Base-by-base conservation (phyloP, 1,284 basidiomycete genomes). In the Tranzscheliella williamsii region DNA sequence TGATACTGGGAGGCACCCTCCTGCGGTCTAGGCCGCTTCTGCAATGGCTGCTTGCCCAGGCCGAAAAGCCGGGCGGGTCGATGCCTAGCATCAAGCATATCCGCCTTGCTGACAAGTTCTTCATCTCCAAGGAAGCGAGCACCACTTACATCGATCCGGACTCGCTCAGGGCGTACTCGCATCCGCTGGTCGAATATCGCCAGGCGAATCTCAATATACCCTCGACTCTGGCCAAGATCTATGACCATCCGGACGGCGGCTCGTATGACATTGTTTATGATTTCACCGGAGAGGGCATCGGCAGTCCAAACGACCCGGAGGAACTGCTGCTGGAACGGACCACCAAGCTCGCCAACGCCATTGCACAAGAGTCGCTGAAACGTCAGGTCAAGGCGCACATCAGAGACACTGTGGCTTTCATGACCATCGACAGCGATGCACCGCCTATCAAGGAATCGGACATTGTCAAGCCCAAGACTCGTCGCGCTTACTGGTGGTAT, bases 251-350 rank as follows among this genome's bases (percentile, higher is more conserved):
- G 4, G 32, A 52, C 8, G 54, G 52, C 11, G 39, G 41, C 20
- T 47, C 46, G 4, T 71, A 58, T 33, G 66, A 71, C 26, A 26
- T 67, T 33, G 57, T 69, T 16, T 71, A 67, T 39, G 68, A 71
- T 34, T 54, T 71, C 24, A 69, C 66, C 12, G 66, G 68, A 18
- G 68, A 71, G 24, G 68, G 68, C 16, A 31, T 62, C 11, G 24
- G 41, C 13, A 26, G 35, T 9, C 43, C 42, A 26, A 29, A 62
- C 7, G 35, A 63, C 1, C 67, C 66, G 4, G 57, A 55, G 36
- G 43, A 67, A 35, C 26, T 69, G 5, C 30, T 71, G 36, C 17
- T 66, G 13, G 68, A 71, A 24, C 53, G 67, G 5, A 69, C 62
- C 0, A 52, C 52, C 17, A 66, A 69, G 34, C 47, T 69, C 1